Percentiles rank a stretch among this genome's conserved stretches.
Conservation (phyloP, 192 early-diverging fungal genomes). For the Phlyctochytrium planicorne region DNA sequence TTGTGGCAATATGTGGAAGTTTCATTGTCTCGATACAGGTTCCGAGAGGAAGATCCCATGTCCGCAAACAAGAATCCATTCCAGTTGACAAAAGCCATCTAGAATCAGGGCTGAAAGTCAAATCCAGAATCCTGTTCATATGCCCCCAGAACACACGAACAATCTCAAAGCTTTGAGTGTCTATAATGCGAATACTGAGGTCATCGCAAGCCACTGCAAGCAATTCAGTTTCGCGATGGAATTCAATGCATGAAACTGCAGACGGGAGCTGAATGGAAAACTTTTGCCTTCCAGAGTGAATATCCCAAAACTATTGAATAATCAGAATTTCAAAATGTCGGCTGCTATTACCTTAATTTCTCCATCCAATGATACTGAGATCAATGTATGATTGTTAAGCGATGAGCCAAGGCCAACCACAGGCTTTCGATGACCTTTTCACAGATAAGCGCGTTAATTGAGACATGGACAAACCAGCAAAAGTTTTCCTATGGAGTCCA, state of each 20-base stretch:
- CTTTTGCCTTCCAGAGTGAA: conserved; percentile 63
- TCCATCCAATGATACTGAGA: conserved; percentile 80
- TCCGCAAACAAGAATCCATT: conserved; percentile 84
- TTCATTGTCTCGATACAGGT: conserved; percentile 83
- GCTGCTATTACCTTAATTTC: conserved; percentile 64
- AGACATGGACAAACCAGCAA: conserved; percentile 41
- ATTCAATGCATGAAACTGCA: conserved; percentile 58
- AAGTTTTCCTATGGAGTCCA: conserved; percentile 72
- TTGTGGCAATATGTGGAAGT: conserved; percentile 74
- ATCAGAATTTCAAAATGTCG: neutral
- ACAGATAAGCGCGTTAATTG: neutral
- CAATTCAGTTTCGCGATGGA: conserved; percentile 73
- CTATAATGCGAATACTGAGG: conserved; percentile 81
- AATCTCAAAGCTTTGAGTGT: conserved; percentile 74
- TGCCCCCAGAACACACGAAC: conserved; percentile 91
- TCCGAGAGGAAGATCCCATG: conserved; percentile 95
- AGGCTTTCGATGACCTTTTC: conserved; percentile 69
- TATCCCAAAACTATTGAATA: conserved; percentile 74
- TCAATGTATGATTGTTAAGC: conserved; percentile 66
- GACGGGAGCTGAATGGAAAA: conserved; percentile 66
- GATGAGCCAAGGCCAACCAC: conserved; percentile 80
- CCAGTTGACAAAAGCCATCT: conserved; percentile 84
- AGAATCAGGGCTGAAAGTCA: conserved; percentile 90
- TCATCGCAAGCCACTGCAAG: conserved; percentile 86
- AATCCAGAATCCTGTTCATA: conserved; percentile 80